Base-by-base conservation (phyloP, 345 rosid genomes). In the Hibiscus trionum region DNA sequence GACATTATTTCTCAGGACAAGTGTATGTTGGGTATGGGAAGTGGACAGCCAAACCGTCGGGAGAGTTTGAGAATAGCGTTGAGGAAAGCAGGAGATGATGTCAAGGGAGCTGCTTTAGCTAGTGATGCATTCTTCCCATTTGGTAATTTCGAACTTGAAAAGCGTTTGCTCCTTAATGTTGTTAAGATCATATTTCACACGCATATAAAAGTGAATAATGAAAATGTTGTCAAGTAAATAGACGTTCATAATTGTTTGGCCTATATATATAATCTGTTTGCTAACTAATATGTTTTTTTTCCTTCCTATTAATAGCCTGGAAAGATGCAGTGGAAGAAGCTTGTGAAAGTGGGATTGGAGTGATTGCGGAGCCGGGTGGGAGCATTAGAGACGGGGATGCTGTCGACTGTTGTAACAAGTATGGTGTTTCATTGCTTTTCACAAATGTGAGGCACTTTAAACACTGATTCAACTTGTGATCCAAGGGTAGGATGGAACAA, bases 41-140 rank as follows among this genome's bases (percentile, higher is more conserved):
- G 97, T 2, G 99, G 99, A 61, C 99, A 95, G 82, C 99, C 98
- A 72, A 95, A 92, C 80, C 86, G 97, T 59, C 61, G 73, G 14
- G 98, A 92, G 83, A 92, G 99, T 77, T 80, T 92, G 81, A 90
- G 97, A 84, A 75, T 95, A 74, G 97, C 99, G 53, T 76, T 92
- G 76, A 86, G 71, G 80, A 95, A 95, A 80, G 90, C 99, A 7
- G 98, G 99, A 4, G 94, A 86, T 46, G 96, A 86, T 83, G 98
- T 83, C 77, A 88, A 89, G 79, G 97, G 99, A 77, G 99, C 99
- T 80, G 93, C 97, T 35, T 87, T 95, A 83, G 96, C 99, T 56
- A 92, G 99, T 27, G 99, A 95, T 66, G 98, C 98, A 3, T 95
- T 92, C 85, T 95, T 95, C 82, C 99, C 99, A 24, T 89, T 92